Evolutionary conservation across 352 stramenopile genomes (phyloP), one percentile per base, ranked within the genome.

Genomic region (Globisporangium rhizosaccharum): DNA sequence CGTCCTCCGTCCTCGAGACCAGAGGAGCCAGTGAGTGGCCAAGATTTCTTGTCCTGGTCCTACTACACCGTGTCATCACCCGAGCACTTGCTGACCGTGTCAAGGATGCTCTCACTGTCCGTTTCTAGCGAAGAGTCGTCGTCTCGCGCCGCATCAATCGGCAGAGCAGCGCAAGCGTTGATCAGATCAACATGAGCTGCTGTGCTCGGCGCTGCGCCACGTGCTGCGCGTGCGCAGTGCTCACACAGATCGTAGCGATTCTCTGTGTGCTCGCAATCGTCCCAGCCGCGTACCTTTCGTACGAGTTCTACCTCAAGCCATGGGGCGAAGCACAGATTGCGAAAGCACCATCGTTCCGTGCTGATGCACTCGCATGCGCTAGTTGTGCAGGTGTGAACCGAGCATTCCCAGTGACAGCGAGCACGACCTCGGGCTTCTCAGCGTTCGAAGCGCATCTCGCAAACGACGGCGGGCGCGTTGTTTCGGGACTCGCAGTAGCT

Each of bases 351-450:
- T 20, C 12, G 14, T 2, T 45, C 41, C 28, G 57, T 52, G 39
- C 49, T 61, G 25, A 59, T 8, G 51, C 36, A 7, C 49, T 75
- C 26, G 73, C 73, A 2, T 85, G 76, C 25, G 60, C 67, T 18
- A 52, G 71, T 48, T 85, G 76, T 56, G 55, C 68, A 9, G 76
- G 76, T 23, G 59, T 83, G 36, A 85, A 83, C 58, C 53, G 66
- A 20, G 66, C 71, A 18, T 85, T 70, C 50, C 76, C 76, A 1
- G 59, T 85, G 10, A 71, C 64, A 25, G 23, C 63, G 4, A 70
- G 57, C 23, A 12, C n/a, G 20, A 49, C 44, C 17, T 61, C 73
- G 3, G 55, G 74, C 30, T 79, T 71, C 53, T 70, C 73, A 11
- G 51, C 50, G 18, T 72, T 82, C 36, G 65, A 83, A 37, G 59